These are phyloP conservation scores for Geotrichum carabidarum DNA, from an alignment of 1,139 yeast genomes.

Conservation along the genomic window DNA sequence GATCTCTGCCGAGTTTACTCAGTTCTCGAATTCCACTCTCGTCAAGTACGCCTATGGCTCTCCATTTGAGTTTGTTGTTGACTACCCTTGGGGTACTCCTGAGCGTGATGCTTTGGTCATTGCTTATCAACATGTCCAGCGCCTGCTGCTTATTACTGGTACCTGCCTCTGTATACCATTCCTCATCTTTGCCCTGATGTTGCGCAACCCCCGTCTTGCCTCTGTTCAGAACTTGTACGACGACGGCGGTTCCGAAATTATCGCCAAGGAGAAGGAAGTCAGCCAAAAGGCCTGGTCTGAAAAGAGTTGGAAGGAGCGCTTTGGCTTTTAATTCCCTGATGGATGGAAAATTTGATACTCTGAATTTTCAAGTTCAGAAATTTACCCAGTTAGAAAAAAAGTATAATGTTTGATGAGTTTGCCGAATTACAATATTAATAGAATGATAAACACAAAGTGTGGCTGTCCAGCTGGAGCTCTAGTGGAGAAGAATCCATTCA, in stretches of 20 bases:
- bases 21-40: slow-evolving; percentile 27
- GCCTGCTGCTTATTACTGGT: slow-evolving; percentile 53
- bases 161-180: slow-evolving; percentile 53
- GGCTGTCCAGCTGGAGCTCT: too few species aligned
- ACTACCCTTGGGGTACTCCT: slow-evolving; percentile 56
- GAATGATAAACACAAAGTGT: too few species aligned
- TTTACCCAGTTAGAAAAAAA: too few species aligned
- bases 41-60: slow-evolving; percentile 49
- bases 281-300: slow-evolving; percentile 12
- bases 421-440: too few species aligned
- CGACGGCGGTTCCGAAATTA: slow-evolving; percentile 34
- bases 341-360: too few species aligned
- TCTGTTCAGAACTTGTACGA: slow-evolving; percentile 36
- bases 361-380: too few species aligned
- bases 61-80: slow-evolving; percentile 47
- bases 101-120: slow-evolving; percentile 52
- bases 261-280: background rate
- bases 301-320: slow-evolving; percentile 13
- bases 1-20: slow-evolving; percentile 27
- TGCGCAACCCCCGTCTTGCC: slow-evolving; percentile 51
- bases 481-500: too few species aligned
- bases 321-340: background rate
- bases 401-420: too few species aligned
- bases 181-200: slow-evolving; percentile 45
- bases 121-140: slow-evolving; percentile 58